Percentiles rank a stretch among this genome's conserved stretches.
Evolutionary conservation across 139 green algal species (phyloP).

Genomic region (Chlorella vulgaris): DNA sequence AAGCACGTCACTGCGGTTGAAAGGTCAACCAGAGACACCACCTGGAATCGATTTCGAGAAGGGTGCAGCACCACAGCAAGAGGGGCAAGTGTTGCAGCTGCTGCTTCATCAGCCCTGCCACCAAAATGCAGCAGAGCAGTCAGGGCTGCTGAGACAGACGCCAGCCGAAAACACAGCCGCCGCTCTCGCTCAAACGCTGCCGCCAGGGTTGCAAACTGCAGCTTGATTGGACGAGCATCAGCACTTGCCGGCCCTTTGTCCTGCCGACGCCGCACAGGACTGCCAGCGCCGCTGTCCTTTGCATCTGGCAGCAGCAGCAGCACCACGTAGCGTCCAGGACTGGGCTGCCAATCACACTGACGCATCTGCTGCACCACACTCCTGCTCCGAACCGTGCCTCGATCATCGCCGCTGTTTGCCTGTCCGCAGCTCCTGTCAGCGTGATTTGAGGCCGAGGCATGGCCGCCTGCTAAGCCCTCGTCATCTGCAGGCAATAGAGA

Average conservation of each 20-base stretch:
- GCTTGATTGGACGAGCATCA: too few species aligned
- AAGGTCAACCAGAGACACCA: neutral
- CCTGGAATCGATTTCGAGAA: neutral
- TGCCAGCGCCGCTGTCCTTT: neutral
- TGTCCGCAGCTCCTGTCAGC: too few species aligned
- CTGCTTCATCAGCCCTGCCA: neutral
- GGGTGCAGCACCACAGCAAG: constrained; percentile 2
- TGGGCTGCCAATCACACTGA: constrained; percentile 4
- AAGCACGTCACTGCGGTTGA: neutral
- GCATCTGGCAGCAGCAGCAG: constrained; percentile 3
- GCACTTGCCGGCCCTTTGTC: neutral
- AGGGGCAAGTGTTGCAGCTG: neutral
- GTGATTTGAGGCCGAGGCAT: neutral
- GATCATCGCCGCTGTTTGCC: neutral
- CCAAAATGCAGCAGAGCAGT: neutral
- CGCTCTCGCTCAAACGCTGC: neutral
- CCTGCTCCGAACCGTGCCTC: neutral
- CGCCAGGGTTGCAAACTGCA: neutral
- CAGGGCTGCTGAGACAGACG: neutral
- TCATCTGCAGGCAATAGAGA: neutral
- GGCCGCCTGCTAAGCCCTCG: neutral
- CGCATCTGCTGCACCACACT: neutral
- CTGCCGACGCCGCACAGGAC: neutral
- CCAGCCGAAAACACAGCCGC: neutral
- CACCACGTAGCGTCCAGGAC: neutral